These are phyloP conservation scores for Pseudevernia furfuracea DNA, from an alignment of 495 filamentous ascomycete genomes.

Conservation along the genomic window DNA sequence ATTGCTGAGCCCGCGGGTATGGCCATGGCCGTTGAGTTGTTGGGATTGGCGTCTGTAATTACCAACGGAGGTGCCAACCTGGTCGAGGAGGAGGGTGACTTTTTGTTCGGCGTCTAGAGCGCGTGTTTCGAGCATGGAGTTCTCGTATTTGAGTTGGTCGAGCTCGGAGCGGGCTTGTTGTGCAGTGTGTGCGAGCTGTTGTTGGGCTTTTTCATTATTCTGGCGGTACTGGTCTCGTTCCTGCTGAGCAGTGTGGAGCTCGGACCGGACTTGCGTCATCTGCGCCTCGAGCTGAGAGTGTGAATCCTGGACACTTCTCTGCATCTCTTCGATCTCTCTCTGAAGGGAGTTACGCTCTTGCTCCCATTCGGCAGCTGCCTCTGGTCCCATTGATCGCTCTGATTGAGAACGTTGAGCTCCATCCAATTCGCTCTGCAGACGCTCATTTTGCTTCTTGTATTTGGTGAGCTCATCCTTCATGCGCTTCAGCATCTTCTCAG, in stretches of 20 bases:
- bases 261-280: conserved; percentile 55
- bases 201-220: conserved; percentile 49
- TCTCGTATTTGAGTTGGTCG: conserved; percentile 74
- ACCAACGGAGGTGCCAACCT: conserved; percentile 86
- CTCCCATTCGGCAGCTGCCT: conserved; percentile 60
- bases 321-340: conserved; percentile 56
- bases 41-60: conserved; percentile 83
- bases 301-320: conserved; percentile 58
- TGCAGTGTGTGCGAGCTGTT: conserved; percentile 47
- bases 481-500: conserved; percentile 96
- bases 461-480: conserved; percentile 94
- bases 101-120: conserved; percentile 87
- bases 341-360: conserved; percentile 61
- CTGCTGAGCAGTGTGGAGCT: conserved; percentile 53
- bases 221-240: conserved; percentile 59
- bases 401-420: conserved; percentile 35
- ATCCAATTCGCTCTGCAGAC: conserved; percentile 71
- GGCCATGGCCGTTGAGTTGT: conserved; percentile 32
- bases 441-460: conserved; percentile 78
- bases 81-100: conserved; percentile 85
- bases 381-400: conserved; percentile 39
- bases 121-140: conserved; percentile 66
- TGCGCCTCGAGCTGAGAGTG: conserved; percentile 62
- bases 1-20: conserved; percentile 30
- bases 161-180: conserved; percentile 61